A percentile compares a stretch with the other conserved stretches of the same genome.
Evolutionary conservation across 1,284 basidiomycete species (phyloP).

Genomic region (Athelia psychrophila): DNA sequence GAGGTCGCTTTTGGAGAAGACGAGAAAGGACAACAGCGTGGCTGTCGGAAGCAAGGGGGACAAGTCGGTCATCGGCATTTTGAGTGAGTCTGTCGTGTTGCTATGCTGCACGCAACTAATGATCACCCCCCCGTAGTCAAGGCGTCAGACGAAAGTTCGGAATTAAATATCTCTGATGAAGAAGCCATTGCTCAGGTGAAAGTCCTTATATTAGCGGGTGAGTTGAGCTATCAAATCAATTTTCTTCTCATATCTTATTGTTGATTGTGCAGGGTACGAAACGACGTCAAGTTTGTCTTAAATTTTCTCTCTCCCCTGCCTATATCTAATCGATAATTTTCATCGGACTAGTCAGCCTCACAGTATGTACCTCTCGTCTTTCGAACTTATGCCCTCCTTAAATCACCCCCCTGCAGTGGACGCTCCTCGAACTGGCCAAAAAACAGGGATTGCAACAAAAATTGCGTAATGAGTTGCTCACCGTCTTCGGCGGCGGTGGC

Average conservation of each 20-base stretch:
- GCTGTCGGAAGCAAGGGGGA: conserved; percentile 25
- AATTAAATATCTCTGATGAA: conserved; percentile 52
- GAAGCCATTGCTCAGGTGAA: conserved; percentile 61
- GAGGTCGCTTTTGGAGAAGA: conserved; percentile 40
- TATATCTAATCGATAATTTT: conserved; percentile 8
- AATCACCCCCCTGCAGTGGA: conserved; percentile 6
- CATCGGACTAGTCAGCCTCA: conserved; percentile 30
- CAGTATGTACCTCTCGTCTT: conserved; percentile 21
- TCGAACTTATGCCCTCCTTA: neutral
- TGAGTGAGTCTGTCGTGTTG: conserved; percentile 35
- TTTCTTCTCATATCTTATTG: neutral
- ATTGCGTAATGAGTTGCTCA: conserved; percentile 49
- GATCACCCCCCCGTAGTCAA: conserved; percentile 38
- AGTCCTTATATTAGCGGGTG: neutral
- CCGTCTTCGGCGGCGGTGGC: conserved; percentile 20
- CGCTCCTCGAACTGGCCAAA: conserved; percentile 47
- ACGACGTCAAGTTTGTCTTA: conserved; percentile 35
- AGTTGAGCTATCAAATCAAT: neutral
- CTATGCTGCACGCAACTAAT: neutral
- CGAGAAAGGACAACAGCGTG: conserved; percentile 36
- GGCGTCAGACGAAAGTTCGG: conserved; percentile 39
- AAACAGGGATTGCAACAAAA: conserved; percentile 44
- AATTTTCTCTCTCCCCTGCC: conserved; percentile 10
- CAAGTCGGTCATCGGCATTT: conserved; percentile 50
- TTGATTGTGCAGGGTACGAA: conserved; percentile 30